These are phyloP conservation scores for Sclerotiophoma versabilis DNA, from an alignment of 2,329 filamentous ascomycete species.

Conservation along the genomic window DNA sequence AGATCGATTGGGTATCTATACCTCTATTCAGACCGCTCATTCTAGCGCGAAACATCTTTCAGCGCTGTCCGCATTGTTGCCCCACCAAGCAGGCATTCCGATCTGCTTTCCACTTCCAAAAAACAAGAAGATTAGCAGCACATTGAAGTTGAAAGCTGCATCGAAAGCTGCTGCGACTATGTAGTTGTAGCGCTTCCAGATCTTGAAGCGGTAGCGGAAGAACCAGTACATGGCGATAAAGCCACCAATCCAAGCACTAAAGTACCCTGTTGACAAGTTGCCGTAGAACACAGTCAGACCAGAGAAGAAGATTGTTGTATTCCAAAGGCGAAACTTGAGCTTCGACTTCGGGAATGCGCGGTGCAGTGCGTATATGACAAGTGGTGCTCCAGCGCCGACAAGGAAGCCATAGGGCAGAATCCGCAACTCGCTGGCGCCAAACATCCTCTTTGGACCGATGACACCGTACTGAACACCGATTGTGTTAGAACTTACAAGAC, in stretches of 20 bases:
- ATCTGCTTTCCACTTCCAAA: conserved; percentile 65
- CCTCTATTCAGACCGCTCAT: background rate
- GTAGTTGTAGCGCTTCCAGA: conserved; percentile 69
- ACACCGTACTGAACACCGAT: conserved; percentile 67
- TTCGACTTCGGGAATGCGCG: conserved; percentile 60
- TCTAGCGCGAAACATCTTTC: conserved; percentile 66
- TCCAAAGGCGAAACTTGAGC: conserved; percentile 64
- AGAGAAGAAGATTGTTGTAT: conserved; percentile 68
- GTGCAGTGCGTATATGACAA: conserved; percentile 61
- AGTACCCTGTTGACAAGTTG: conserved; percentile 67
- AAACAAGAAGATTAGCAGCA: conserved; percentile 67
- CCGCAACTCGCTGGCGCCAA: conserved; percentile 57
- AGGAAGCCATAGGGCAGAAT: conserved; percentile 63
- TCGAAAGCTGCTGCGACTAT: conserved; percentile 68
- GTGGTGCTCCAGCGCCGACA: conserved; percentile 56
- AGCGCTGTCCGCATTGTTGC: conserved; percentile 62
- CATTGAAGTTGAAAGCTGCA: conserved; percentile 68
- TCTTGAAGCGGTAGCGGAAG: conserved; percentile 62
- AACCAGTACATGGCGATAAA: conserved; percentile 68
- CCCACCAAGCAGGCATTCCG: conserved; percentile 70
- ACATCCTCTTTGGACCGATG: conserved; percentile 61
- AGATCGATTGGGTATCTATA: background rate
- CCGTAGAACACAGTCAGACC: conserved; percentile 65
- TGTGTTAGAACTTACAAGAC: conserved; percentile 59
- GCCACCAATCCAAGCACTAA: conserved; percentile 64